A percentile compares a stretch with the other conserved stretches of the same genome.
Evolutionary conservation across 352 stramenopile genomes (phyloP).

Genomic region (Pythium biforme): DNA sequence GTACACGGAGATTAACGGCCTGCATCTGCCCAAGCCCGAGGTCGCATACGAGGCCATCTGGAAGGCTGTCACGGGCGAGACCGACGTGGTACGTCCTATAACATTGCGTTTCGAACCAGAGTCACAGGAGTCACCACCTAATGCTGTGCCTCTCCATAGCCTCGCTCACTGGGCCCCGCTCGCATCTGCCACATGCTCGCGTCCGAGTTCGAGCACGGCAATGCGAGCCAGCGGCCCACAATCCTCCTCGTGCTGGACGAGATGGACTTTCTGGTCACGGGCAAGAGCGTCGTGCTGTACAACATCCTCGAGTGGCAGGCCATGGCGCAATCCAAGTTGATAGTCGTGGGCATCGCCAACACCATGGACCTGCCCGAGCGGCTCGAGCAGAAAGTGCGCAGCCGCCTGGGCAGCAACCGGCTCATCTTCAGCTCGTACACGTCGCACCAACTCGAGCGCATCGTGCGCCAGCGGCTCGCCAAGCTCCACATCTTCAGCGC

Average conservation of each 20-base stretch:
- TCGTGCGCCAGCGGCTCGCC: slow-evolving; percentile 59
- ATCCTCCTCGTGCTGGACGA: slow-evolving; percentile 67
- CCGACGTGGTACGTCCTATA: slow-evolving; percentile 16
- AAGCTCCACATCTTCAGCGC: slow-evolving; percentile 58
- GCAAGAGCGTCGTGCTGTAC: slow-evolving; percentile 78
- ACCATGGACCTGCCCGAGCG: slow-evolving; percentile 79
- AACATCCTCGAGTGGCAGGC: slow-evolving; percentile 79
- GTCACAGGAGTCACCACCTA: too few relatives aligned
- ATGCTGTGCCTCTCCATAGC: background rate
- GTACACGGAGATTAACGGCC: slow-evolving; percentile 68
- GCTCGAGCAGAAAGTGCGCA: slow-evolving; percentile 66
- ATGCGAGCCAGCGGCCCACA: slow-evolving; percentile 38
- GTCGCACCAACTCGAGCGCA: slow-evolving; percentile 54
- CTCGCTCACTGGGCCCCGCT: slow-evolving; percentile 31
- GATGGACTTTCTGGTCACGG: slow-evolving; percentile 76
- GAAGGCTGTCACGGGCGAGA: slow-evolving; percentile 40
- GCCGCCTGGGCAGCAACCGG: slow-evolving; percentile 56
- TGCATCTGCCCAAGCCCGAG: slow-evolving; percentile 67
- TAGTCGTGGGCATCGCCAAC: slow-evolving; percentile 76
- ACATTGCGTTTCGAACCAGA: too few relatives aligned
- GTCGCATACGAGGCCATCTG: slow-evolving; percentile 64
- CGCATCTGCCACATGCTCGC: slow-evolving; percentile 46
- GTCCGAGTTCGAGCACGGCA: slow-evolving; percentile 44
- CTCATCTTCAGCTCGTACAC: slow-evolving; percentile 76
- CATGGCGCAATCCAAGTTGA: slow-evolving; percentile 51